phyloP scores from a whole-genome alignment of 2,329 filamentous ascomycete species.

The Penicillium sp. region DNA sequence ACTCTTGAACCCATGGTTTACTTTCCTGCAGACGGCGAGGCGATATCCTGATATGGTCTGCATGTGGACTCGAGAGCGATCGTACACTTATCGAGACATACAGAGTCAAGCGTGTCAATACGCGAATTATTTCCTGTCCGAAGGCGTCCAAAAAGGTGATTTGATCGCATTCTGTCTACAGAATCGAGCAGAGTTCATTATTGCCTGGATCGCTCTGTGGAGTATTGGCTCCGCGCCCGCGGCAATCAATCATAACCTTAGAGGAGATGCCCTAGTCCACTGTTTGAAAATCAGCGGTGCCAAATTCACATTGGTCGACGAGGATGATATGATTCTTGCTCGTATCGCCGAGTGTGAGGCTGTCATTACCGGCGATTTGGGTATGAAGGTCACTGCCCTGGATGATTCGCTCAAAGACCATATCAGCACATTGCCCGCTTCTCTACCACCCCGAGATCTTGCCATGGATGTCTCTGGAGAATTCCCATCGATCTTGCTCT shows the following conservation, averaged over 20 bases:
- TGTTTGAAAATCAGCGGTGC: conserved; percentile 60
- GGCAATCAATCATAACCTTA: conserved; percentile 68
- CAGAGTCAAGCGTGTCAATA: conserved; percentile 59
- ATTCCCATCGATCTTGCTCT: conserved; percentile 64
- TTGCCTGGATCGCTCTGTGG: conserved; percentile 63
- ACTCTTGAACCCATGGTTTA: conserved; percentile 62
- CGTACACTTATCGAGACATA: conserved; percentile 58
- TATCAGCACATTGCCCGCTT: conserved; percentile 49
- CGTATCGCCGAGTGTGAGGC: conserved; percentile 55
- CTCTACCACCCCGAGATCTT: conserved; percentile 55
- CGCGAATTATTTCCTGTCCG: conserved; percentile 59
- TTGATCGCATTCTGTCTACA: conserved; percentile 65
- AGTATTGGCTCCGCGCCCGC: conserved; percentile 67
- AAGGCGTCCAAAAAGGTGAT: conserved; percentile 59
- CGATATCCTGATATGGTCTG: conserved; percentile 54
- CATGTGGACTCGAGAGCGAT: conserved; percentile 65
- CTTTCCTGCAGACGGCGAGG: conserved; percentile 58
- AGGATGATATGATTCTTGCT: conserved; percentile 52
- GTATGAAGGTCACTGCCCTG: conserved; percentile 57
- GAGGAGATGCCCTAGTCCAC: conserved; percentile 62
- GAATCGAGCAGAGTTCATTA: conserved; percentile 66
- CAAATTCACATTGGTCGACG: conserved; percentile 59
- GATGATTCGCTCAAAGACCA: conserved; percentile 49
- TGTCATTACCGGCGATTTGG: conserved; percentile 54
- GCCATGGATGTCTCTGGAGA: conserved; percentile 51